These are phyloP conservation scores for Acrodontium crateriforme DNA, from an alignment of 2,329 filamentous ascomycete genomes.

Conservation along the genomic window DNA sequence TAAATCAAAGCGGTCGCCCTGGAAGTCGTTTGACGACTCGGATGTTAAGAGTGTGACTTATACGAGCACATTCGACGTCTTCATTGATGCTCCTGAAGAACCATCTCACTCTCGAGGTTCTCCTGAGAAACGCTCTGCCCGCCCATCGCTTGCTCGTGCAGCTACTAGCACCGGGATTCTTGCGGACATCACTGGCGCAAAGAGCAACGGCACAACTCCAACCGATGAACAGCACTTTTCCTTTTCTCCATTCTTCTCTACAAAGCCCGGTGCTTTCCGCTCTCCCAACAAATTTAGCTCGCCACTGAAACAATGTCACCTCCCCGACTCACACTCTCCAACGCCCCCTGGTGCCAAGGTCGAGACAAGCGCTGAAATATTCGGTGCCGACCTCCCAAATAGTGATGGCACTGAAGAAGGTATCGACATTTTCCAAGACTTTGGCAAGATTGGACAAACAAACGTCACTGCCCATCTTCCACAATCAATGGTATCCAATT, in stretches of 20 bases:
- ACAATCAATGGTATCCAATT: too few relatives aligned
- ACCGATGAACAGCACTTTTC: constrained; percentile 15
- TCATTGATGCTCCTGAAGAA: constrained; percentile 26
- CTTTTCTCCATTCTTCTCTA: constrained; percentile 19
- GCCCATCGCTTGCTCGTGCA: constrained; percentile 49
- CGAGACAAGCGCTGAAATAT: constrained; percentile 41
- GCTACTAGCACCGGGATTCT: constrained; percentile 48
- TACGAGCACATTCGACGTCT: constrained; percentile 44
- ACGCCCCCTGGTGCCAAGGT: constrained; percentile 10
- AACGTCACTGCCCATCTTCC: constrained; percentile 1
- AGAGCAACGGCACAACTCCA: constrained; percentile 32
- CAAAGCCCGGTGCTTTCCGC: constrained; percentile 10
- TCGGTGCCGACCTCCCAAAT: constrained; percentile 40
- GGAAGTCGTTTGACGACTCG: constrained; percentile 15
- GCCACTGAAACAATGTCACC: constrained; percentile 19
- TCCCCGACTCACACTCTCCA: constrained; percentile 6
- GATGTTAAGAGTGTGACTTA: constrained; percentile 12
- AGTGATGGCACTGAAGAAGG: constrained; percentile 45
- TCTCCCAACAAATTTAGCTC: constrained; percentile 19
- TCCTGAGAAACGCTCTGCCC: constrained; percentile 50
- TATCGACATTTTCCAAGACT: constrained; percentile 61
- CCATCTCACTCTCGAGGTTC: constrained; percentile 43
- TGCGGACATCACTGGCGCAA: constrained; percentile 43
- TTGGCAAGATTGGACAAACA: constrained; percentile 52
- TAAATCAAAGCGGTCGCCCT: constrained; percentile 21